phyloP scores from a whole-genome alignment of 129 eudicot genomes.

The Lonicera japonica region DNA sequence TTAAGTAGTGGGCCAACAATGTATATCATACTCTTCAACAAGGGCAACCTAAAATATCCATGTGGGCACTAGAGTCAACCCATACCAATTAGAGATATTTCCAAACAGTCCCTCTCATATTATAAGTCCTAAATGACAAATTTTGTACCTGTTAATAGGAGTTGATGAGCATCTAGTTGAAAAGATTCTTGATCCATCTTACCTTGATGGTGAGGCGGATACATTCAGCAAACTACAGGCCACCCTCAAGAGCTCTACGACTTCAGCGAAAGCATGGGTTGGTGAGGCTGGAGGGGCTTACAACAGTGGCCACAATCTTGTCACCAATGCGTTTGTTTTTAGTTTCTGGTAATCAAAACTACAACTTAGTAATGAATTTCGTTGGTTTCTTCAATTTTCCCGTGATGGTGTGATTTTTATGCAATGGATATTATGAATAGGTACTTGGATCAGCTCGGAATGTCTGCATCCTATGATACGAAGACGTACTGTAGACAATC shows the following conservation, averaged over 20 bases:
- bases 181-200: slow-evolving; percentile 66
- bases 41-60: too few species aligned
- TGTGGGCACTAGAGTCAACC: too few species aligned
- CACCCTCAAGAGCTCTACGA: slow-evolving; percentile 41
- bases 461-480: slow-evolving; percentile 58
- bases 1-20: too few species aligned
- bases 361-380: background rate
- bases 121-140: slow-evolving; percentile 3
- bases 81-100: too few species aligned
- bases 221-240: slow-evolving; percentile 52
- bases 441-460: slow-evolving; percentile 94
- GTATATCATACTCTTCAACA: too few species aligned
- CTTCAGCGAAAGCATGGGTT: slow-evolving; percentile 79
- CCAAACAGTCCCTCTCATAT: background rate
- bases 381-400: background rate
- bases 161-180: slow-evolving; percentile 71
- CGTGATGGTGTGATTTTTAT: background rate
- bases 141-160: slow-evolving; percentile 35
- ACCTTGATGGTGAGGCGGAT: slow-evolving; percentile 60
- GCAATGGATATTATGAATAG: slow-evolving; percentile 19
- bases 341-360: slow-evolving; percentile 67
- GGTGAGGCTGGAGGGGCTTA: slow-evolving; percentile 98
- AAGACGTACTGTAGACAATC: slow-evolving; percentile 88
- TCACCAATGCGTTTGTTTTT: slow-evolving; percentile 68
- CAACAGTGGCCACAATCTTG: slow-evolving; percentile 71